Evolutionary conservation across 208 protist genomes (phyloP), one percentile per base, ranked within the genome.

Genomic region (Crithidia fasciculata): DNA sequence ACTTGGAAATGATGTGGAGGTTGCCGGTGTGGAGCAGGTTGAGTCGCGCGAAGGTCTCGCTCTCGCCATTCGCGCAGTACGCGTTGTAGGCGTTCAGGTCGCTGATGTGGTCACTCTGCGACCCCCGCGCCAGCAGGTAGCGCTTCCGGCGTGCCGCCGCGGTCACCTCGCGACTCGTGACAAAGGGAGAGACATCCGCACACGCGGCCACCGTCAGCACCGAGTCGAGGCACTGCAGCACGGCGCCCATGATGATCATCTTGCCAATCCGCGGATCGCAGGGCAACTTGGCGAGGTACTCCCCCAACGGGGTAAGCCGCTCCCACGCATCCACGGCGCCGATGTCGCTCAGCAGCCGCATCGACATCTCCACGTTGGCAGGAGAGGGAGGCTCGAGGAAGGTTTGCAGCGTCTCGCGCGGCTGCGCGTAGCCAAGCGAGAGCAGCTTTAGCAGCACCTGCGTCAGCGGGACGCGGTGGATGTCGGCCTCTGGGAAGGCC

Each of bases 151-250:
- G 83, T 16, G 87, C 78, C 64, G 88, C 85, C 19, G 65, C 60
- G 8, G 80, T 74, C 10, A 80, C 9, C 8, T 91, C 82, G 37
- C 86, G 87, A 45, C 58, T 74, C n/a, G 69, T 75, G 7, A 88
- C 55, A 71, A 90, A 95, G n/a, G 94, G 92, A 15, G 66, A 86
- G 7, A 90, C 78, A 60, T 94, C 89, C 13, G 78, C 73, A 39
- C 86, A 82, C 2, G 98, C 98, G 8, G 96, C 97, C 62, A 99
- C 94, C 0, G 96, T 99, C 45, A 99, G 78, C 4, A 95, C 85
- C 0, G 96, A 96, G 77, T 99, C 97, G 5, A 99, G 53, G 78
- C 97, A 99, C 50, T 83, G 62, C 57, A 99, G 83, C 6, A 99
- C 86, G 9, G 89, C 88, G 39, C 92, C 95, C 72, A 95, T 96